Conservation (phyloP, 768 basidiomycete genomes). For the Russula olivacea region DNA sequence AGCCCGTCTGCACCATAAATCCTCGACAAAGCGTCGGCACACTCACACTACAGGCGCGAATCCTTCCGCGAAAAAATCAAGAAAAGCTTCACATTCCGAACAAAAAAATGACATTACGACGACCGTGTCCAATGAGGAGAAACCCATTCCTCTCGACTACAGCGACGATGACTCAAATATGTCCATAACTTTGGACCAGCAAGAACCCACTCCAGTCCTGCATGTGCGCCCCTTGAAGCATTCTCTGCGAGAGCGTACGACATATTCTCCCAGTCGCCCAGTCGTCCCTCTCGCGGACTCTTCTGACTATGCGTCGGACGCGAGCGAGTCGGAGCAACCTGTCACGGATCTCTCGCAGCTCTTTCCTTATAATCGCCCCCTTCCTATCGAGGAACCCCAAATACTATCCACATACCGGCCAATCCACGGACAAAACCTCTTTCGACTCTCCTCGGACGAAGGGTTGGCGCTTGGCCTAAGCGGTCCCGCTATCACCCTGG, state of each 20-base stretch:
- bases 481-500: constrained; percentile 36
- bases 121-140: constrained; percentile 32
- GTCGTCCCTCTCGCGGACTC: constrained; percentile 29
- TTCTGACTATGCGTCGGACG: constrained; percentile 29
- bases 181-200: constrained; percentile 32
- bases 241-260: constrained; percentile 20
- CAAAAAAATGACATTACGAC: constrained; percentile 26
- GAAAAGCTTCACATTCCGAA: constrained; percentile 27
- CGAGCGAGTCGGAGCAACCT: constrained; percentile 10
- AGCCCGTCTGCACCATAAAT: constrained; percentile 37
- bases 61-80: constrained; percentile 30
- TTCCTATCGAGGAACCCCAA: constrained; percentile 17
- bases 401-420: constrained; percentile 50
- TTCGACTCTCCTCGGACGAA: constrained; percentile 41
- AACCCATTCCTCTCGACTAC: constrained; percentile 27
- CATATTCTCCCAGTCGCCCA: constrained; percentile 58
- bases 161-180: constrained; percentile 24
- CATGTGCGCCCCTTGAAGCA: neutral
- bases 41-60: constrained; percentile 20
- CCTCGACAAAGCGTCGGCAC: constrained; percentile 43
- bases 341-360: constrained; percentile 32
- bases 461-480: constrained; percentile 30
- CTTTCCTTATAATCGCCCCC: constrained; percentile 1
- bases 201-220: neutral
- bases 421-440: constrained; percentile 40